These are phyloP conservation scores for Fusarium xyrophilum DNA, from an alignment of 2,329 filamentous ascomycete genomes.

Conservation along the genomic window DNA sequence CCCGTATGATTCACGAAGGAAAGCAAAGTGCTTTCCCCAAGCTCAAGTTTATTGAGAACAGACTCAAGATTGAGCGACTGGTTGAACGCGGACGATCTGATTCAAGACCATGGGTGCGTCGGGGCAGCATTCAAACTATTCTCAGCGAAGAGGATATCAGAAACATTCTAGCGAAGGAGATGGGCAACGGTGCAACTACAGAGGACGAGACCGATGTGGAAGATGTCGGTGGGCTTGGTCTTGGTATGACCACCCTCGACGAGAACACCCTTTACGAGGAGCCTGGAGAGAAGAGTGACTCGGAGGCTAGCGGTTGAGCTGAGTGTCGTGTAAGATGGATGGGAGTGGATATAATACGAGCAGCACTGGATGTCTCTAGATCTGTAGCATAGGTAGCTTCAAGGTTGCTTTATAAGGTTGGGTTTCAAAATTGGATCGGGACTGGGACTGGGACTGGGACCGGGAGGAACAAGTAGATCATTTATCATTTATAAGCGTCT, in stretches of 20 bases:
- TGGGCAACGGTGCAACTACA: conserved; percentile 44
- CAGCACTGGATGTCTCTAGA: background rate
- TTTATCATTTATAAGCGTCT: conserved; percentile 13
- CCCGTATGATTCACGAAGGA: conserved; percentile 88
- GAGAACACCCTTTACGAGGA: conserved; percentile 39
- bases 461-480: conserved; percentile 1
- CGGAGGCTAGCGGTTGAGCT: conserved; percentile 10
- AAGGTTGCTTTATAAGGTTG: conserved; percentile 6
- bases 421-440: conserved; percentile 2
- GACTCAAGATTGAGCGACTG: conserved; percentile 79
- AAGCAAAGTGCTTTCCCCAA: conserved; percentile 91
- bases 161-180: conserved; percentile 53
- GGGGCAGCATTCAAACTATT: conserved; percentile 65
- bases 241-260: conserved; percentile 41
- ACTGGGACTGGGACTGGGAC: background rate
- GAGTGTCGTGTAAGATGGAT: background rate
- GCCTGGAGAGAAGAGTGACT: conserved; percentile 34
- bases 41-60: conserved; percentile 87
- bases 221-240: conserved; percentile 37
- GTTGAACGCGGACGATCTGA: conserved; percentile 66
- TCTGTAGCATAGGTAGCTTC: background rate
- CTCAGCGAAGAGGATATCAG: conserved; percentile 66
- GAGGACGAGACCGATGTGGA: conserved; percentile 49
- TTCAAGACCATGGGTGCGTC: conserved; percentile 56
- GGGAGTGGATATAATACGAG: background rate